Evolutionary conservation across 306 rosid species (phyloP).

Genomic region (Corylus avellana): DNA sequence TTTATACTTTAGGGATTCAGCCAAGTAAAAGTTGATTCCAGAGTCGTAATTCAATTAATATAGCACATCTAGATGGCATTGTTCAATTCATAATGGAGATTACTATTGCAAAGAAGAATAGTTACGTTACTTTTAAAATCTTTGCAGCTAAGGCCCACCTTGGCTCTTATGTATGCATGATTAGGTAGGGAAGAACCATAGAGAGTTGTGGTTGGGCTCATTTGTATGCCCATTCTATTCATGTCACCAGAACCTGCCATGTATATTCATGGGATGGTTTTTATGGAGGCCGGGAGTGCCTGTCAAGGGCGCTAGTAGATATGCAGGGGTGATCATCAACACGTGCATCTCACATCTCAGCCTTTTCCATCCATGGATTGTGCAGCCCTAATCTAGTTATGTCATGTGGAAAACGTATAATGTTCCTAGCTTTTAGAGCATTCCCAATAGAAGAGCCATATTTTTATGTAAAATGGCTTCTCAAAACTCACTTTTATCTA

Average conservation of each 20-base stretch:
- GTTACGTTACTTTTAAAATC: not conserved
- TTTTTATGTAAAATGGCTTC: no score
- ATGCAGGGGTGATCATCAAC: no score
- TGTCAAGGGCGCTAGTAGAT: no score
- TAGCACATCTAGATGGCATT: not conserved
- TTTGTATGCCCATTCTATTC: no score
- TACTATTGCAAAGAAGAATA: not conserved
- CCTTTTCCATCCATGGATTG: not conserved
- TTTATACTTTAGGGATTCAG: not conserved
- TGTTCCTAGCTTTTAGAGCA: not conserved
- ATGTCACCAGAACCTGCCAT: no score
- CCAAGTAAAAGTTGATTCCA: not conserved
- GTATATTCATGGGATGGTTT: no score
- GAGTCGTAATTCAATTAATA: not conserved
- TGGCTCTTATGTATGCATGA: not conserved
- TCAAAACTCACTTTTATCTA: no score
- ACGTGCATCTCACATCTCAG: no score
- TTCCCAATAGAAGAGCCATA: no score
- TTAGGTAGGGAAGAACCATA: not conserved
- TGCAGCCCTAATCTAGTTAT: not conserved
- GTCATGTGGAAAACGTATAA: not conserved
- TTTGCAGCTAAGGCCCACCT: not conserved
- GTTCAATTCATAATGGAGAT: not conserved
- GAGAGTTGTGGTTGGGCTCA: no score
- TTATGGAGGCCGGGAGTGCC: no score